Evolutionary conservation across 139 green algal genomes (phyloP).

Genomic region (Deuterostichococcus epilithicus): DNA sequence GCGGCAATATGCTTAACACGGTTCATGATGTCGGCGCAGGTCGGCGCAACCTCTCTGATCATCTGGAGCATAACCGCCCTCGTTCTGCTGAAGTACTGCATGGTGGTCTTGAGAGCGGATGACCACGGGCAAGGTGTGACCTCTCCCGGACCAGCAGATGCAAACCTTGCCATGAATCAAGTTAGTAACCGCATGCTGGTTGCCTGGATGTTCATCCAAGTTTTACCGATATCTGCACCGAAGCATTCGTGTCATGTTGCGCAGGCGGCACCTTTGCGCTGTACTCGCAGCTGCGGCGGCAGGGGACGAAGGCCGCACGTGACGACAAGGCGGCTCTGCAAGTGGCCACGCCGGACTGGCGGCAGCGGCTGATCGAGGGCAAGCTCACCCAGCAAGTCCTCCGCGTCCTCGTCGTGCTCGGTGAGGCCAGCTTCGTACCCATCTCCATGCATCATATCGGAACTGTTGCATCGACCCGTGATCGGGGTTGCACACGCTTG

Average conservation of each 20-base stretch:
- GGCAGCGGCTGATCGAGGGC: conserved; percentile 1
- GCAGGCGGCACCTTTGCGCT: conserved; percentile 75
- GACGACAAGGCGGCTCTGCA: conserved; percentile 11
- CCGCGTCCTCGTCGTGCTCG: conserved; percentile 25
- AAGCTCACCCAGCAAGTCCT: conserved; percentile 3
- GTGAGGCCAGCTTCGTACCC: conserved; percentile 13
- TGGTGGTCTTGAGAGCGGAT: conserved; percentile 59
- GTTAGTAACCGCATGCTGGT: neutral
- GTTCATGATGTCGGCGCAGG: no score
- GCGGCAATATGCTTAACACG: no score
- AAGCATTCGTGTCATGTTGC: neutral
- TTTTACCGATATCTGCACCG: neutral
- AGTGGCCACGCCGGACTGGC: conserved; percentile 6
- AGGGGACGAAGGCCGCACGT: neutral
- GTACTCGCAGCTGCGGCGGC: conserved; percentile 54
- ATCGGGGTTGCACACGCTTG: no score
- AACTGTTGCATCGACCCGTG: no score
- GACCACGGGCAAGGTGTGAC: conserved; percentile 64
- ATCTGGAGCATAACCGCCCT: conserved; percentile 66
- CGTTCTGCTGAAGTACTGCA: conserved; percentile 35
- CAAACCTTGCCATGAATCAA: neutral
- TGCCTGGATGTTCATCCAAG: neutral
- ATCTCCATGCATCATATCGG: no score
- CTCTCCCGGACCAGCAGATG: neutral
- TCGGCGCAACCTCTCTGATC: conserved; percentile 54